phyloP scores from a whole-genome alignment of 2,329 filamentous ascomycete genomes.

The Salinomyces thailandicus region DNA sequence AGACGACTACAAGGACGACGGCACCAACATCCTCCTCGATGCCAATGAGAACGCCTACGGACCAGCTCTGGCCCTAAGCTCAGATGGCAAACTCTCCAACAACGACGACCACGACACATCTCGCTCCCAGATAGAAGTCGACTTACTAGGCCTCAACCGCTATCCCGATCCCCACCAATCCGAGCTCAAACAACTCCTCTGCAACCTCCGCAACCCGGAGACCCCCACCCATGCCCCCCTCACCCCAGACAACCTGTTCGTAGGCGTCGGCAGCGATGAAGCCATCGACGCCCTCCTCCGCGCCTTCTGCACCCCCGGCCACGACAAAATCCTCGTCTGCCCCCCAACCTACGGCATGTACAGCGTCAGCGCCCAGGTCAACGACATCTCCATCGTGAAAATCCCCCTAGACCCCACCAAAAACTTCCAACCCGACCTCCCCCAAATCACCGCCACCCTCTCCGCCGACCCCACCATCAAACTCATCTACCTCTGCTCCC shows the following conservation, averaged over 20 bases:
- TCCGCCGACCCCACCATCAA: constrained; percentile 61
- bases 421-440: constrained; percentile 53
- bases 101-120: constrained; percentile 24
- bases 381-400: constrained; percentile 77
- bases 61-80: constrained; percentile 55
- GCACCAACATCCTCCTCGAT: constrained; percentile 88
- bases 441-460: constrained; percentile 56
- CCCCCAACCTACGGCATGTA: constrained; percentile 99
- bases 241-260: constrained; percentile 75
- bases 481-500: constrained; percentile 83
- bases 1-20: constrained; percentile 95
- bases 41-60: constrained; percentile 97
- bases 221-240: constrained; percentile 64
- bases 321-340: constrained; percentile 85
- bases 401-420: constrained; percentile 76
- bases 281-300: constrained; percentile 89
- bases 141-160: constrained; percentile 75
- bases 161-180: constrained; percentile 95
- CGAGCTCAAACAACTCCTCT: constrained; percentile 76
- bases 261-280: constrained; percentile 93
- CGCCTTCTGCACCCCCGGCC: constrained; percentile 80
- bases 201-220: constrained; percentile 76
- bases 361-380: constrained; percentile 82
- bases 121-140: constrained; percentile 48
- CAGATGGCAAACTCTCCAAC: constrained; percentile 39